Conservation (phyloP, 495 filamentous ascomycete genomes). For the Thozetella sp. region DNA sequence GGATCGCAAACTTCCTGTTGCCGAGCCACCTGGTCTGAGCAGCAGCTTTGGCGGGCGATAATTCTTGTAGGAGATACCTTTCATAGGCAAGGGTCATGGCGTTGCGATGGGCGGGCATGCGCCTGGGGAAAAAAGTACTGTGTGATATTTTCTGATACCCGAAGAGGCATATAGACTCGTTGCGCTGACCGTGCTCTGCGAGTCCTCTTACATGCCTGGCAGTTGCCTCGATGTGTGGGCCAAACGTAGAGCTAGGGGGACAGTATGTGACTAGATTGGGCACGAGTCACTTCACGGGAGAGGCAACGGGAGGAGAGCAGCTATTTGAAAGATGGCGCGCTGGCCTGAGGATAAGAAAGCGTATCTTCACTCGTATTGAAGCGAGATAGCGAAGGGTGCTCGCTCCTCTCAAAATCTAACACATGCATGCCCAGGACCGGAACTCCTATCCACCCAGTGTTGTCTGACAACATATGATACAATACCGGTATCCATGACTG, state of each 20-base stretch:
- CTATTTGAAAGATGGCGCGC: neutral
- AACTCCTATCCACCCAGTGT: neutral
- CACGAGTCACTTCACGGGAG: too few species aligned
- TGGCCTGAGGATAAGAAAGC: too few species aligned
- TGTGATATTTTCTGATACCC: neutral
- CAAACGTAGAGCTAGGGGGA: too few species aligned
- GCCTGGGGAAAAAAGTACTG: neutral
- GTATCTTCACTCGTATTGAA: neutral
- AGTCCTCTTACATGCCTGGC: neutral
- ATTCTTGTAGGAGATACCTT: neutral
- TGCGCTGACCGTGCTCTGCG: too few species aligned
- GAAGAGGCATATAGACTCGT: neutral
- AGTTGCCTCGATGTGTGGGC: too few species aligned
- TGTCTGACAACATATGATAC: neutral
- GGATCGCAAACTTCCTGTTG: slow-evolving; percentile 93
- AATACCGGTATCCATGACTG: neutral
- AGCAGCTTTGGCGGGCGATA: slow-evolving; percentile 1
- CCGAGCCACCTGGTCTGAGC: slow-evolving; percentile 81
- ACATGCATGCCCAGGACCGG: neutral
- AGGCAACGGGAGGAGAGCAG: too few species aligned
- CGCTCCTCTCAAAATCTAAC: neutral
- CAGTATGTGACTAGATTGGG: too few species aligned
- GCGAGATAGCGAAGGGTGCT: neutral
- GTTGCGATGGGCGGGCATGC: neutral
- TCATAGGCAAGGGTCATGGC: neutral